Conservation (phyloP, 805 yeast species). For the Yamadazyma akitaensis region DNA sequence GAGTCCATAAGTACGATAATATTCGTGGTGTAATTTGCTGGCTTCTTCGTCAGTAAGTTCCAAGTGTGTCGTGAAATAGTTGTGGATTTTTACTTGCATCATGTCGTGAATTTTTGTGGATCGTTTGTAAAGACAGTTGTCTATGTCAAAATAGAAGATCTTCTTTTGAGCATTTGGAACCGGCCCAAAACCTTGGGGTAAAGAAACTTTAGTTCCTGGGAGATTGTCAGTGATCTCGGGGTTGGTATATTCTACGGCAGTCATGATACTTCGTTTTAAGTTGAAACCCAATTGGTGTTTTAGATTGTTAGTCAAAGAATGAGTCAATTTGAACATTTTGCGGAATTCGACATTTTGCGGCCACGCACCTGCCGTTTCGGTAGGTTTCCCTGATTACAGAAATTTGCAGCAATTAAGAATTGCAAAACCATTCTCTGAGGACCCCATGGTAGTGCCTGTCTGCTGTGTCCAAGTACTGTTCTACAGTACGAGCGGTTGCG, state of each 20-base stretch:
- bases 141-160: slow-evolving; percentile 85
- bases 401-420: neutral
- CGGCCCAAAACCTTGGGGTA: slow-evolving; percentile 35
- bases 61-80: slow-evolving; percentile 68
- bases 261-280: neutral
- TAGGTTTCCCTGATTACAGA: too few species aligned
- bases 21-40: slow-evolving; percentile 59
- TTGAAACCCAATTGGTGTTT: neutral
- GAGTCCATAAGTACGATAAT: slow-evolving; percentile 84
- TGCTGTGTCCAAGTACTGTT: too few species aligned
- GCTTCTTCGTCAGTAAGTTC: slow-evolving; percentile 72
- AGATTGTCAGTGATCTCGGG: slow-evolving; percentile 21
- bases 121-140: slow-evolving; percentile 81
- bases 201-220: slow-evolving; percentile 21
- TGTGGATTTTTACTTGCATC: slow-evolving; percentile 84
- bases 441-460: too few species aligned
- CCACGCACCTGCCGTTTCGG: neutral
- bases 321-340: neutral
- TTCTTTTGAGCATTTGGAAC: slow-evolving; percentile 19
- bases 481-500: too few species aligned
- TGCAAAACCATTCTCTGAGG: neutral
- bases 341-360: neutral
- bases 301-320: neutral
- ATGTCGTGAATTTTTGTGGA: slow-evolving; percentile 75
- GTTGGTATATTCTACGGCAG: slow-evolving; percentile 18